Evolutionary conservation across 805 yeast species (phyloP).

Genomic region (Candida berthetii): DNA sequence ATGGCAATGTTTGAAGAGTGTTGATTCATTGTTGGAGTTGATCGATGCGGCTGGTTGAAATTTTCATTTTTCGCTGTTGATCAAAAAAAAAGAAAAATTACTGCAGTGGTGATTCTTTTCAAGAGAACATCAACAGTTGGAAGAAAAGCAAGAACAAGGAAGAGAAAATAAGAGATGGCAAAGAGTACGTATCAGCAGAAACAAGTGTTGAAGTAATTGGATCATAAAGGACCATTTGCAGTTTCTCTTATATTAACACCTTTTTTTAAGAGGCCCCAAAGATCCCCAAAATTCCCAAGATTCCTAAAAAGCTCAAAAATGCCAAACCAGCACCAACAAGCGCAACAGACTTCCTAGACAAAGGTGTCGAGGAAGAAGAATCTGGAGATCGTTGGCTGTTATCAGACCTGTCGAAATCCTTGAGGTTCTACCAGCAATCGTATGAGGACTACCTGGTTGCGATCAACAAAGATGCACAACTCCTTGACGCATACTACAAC

Average conservation of each 20-base stretch:
- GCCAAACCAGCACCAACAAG: neutral
- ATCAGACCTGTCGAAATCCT: conserved; percentile 57
- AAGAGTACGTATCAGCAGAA: no score
- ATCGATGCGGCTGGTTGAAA: neutral
- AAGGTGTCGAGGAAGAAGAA: conserved; percentile 59
- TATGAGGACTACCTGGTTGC: conserved; percentile 36
- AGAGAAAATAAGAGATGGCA: no score
- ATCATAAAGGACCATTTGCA: no score
- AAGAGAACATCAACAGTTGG: no score
- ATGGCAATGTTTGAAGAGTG: neutral
- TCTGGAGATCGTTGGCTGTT: conserved; percentile 72
- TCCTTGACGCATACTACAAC: conserved; percentile 51
- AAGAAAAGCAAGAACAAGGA: no score
- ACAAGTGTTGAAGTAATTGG: no score
- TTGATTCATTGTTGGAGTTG: neutral
- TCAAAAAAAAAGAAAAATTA: no score
- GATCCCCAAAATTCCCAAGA: conserved; percentile 3
- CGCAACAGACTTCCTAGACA: conserved; percentile 39
- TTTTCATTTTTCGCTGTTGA: no score
- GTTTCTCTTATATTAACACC: neutral
- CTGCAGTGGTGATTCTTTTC: no score
- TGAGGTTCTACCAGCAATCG: conserved; percentile 61
- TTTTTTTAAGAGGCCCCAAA: neutral
- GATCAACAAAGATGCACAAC: conserved; percentile 3
- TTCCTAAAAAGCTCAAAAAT: conserved; percentile 8